Base-by-base conservation (phyloP, 129 eudicot genomes). In the Flaveria bidentis region DNA sequence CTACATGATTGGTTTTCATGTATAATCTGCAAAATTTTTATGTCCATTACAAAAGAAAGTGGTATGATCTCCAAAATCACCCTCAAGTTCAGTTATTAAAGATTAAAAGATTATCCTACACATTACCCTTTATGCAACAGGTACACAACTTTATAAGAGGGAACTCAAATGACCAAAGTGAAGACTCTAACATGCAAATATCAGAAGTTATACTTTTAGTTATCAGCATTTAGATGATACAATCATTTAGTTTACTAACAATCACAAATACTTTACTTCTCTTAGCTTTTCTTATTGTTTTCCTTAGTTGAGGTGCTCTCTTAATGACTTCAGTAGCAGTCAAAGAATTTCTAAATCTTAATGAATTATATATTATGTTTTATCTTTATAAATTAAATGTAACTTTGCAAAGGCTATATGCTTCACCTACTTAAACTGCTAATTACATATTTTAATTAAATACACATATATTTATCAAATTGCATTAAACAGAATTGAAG, bases 1-100 rank as follows among this genome's bases (percentile, higher is more conserved):
- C 87, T 86, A 72, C 99, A 95, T 61, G 89, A 80, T 81, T 95
- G 97, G 66, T 89, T 89, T 61, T 86, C 99, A 91, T 95, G 99
- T 60, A 91, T 57, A 33, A 95, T 91, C 99, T 94, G 93, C 83
- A 92, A 73, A 73, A 20, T 28, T 62, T 62, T 11, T 9, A 28
- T 26, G 5, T 28, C 11, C 33, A 2, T 18, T 11, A 60, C 16
- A 30, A 30, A 30, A 30, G 0, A 30, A 30, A 30, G 36, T 30
- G 0, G 18, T 14, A 51, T 51, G 9, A 15, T 56, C 15, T 18
- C 0, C 77, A 57, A 73, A 73, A 41, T 47, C 61, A 45, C 60
- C 53, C 62, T 33, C 6, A 0, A 36, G 41, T 36, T 36, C 41
- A 36, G 6, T 36, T 36, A 36, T 36, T 36, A 36, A 36, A 5